Evolutionary conservation across 495 filamentous ascomycete species (phyloP).

Genomic region (Aspergillus asperescens): DNA sequence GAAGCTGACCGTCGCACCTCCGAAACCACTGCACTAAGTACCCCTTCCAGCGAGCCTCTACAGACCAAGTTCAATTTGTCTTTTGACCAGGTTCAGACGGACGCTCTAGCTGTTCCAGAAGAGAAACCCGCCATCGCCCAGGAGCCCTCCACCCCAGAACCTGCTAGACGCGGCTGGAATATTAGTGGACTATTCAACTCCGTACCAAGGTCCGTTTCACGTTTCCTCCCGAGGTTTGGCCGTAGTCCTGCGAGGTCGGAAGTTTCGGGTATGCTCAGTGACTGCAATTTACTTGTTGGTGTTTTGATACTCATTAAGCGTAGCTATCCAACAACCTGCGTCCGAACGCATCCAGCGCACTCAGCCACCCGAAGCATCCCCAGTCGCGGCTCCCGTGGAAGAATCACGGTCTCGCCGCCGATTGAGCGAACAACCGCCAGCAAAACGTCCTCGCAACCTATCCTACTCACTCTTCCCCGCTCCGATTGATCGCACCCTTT

Average conservation of each 20-base stretch:
- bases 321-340: slow-evolving; percentile 12
- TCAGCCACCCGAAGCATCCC: neutral
- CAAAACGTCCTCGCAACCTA: slow-evolving; percentile 14
- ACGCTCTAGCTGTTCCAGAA: slow-evolving; percentile 2
- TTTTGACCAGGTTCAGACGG: slow-evolving; percentile 1
- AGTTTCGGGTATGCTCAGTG: slow-evolving; percentile 9
- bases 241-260: slow-evolving; percentile 14
- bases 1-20: slow-evolving; percentile 20
- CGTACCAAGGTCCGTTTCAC: slow-evolving; percentile 25
- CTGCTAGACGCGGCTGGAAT: slow-evolving; percentile 19
- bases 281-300: neutral
- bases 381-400: neutral
- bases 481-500: slow-evolving; percentile 19
- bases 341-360: slow-evolving; percentile 18
- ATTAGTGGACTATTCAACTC: slow-evolving; percentile 23
- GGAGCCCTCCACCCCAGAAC: slow-evolving; percentile 19
- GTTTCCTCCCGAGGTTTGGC: slow-evolving; percentile 17
- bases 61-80: slow-evolving; percentile 11
- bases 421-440: slow-evolving; percentile 14
- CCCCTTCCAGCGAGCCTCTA: slow-evolving; percentile 5
- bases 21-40: slow-evolving; percentile 1
- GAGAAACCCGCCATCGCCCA: slow-evolving; percentile 5
- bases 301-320: slow-evolving; percentile 5
- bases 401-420: slow-evolving; percentile 9
- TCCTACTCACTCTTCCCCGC: slow-evolving; percentile 24